Evolutionary conservation across 2,329 filamentous ascomycete genomes (phyloP).

Genomic region (Beauveria medogensis): DNA sequence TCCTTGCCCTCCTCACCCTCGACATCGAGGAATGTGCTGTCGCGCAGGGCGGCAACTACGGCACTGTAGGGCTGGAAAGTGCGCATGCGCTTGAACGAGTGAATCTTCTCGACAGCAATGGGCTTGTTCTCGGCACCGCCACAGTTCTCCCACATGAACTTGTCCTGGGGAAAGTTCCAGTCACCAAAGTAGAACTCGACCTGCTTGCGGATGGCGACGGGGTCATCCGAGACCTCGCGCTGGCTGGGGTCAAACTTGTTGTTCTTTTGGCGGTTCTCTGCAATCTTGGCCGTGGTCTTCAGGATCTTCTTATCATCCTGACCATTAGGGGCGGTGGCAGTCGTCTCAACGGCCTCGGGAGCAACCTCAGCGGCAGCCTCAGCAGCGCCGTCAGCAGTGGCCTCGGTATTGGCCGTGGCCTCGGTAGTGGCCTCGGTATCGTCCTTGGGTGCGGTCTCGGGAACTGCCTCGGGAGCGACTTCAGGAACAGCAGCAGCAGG

Average conservation of each 20-base stretch:
- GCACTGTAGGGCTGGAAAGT: conserved; percentile 83
- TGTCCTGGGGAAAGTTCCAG: conserved; percentile 81
- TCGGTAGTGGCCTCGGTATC: conserved; percentile 16
- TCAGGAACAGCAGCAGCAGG: conserved; percentile 45
- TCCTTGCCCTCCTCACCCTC: conserved; percentile 66
- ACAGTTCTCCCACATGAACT: conserved; percentile 73
- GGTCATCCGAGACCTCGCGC: conserved; percentile 66
- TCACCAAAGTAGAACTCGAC: conserved; percentile 96
- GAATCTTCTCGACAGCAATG: conserved; percentile 68
- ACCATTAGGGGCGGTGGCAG: conserved; percentile 4
- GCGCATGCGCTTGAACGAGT: conserved; percentile 91
- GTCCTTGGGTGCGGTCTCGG: conserved; percentile 35
- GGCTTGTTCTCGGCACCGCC: conserved; percentile 75
- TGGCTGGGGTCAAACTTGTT: conserved; percentile 63
- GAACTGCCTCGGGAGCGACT: conserved; percentile 16
- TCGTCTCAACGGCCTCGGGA: conserved; percentile 16
- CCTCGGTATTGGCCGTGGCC: conserved; percentile 28
- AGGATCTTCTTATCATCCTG: conserved; percentile 28
- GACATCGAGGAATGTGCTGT: conserved; percentile 65
- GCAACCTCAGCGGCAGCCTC: conserved; percentile 17
- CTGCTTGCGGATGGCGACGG: conserved; percentile 74
- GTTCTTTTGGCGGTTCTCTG: conserved; percentile 42
- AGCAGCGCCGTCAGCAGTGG: conserved; percentile 16
- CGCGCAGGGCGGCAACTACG: conserved; percentile 74
- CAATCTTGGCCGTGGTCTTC: conserved; percentile 36